A percentile compares a stretch with the other conserved stretches of the same genome.
Conservation (phyloP, 352 stramenopile species). For the Globisporangium sylvaticum region DNA sequence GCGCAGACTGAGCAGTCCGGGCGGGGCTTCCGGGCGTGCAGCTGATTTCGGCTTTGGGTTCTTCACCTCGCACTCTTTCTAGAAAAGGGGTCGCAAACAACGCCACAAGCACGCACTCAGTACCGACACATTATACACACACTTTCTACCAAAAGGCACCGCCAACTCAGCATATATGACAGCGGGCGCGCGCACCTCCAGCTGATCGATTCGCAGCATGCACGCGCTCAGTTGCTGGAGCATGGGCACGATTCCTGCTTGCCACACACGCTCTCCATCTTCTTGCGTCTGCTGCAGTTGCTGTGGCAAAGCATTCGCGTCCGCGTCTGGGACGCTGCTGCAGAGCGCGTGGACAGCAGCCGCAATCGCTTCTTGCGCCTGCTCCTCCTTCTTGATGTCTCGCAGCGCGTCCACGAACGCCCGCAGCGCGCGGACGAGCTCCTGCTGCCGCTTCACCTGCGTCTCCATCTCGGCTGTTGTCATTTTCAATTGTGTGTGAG, state of each 20-base stretch:
- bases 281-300: neutral
- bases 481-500: slow-evolving; percentile 4
- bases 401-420: slow-evolving; percentile 67
- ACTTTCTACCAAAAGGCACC: neutral
- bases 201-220: slow-evolving; percentile 26
- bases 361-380: slow-evolving; percentile 21
- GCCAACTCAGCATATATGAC: neutral
- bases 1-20: slow-evolving; percentile 70
- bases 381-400: slow-evolving; percentile 34
- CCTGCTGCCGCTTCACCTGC: slow-evolving; percentile 44
- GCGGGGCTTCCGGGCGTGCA: slow-evolving; percentile 39
- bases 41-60: slow-evolving; percentile 12
- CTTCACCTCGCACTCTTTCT: neutral
- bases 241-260: slow-evolving; percentile 30
- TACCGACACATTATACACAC: neutral
- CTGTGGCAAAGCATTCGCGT: neutral
- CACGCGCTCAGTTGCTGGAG: slow-evolving; percentile 40
- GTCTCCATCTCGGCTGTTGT: slow-evolving; percentile 13
- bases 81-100: neutral
- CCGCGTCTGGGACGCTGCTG: neutral
- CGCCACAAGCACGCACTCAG: neutral
- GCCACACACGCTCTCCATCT: slow-evolving; percentile 25
- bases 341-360: slow-evolving; percentile 35
- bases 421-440: slow-evolving; percentile 49
- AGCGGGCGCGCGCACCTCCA: neutral